A percentile compares a stretch with the other conserved stretches of the same genome.
Evolutionary conservation across 2,329 filamentous ascomycete genomes (phyloP).

Genomic region (Botrytis porri): DNA sequence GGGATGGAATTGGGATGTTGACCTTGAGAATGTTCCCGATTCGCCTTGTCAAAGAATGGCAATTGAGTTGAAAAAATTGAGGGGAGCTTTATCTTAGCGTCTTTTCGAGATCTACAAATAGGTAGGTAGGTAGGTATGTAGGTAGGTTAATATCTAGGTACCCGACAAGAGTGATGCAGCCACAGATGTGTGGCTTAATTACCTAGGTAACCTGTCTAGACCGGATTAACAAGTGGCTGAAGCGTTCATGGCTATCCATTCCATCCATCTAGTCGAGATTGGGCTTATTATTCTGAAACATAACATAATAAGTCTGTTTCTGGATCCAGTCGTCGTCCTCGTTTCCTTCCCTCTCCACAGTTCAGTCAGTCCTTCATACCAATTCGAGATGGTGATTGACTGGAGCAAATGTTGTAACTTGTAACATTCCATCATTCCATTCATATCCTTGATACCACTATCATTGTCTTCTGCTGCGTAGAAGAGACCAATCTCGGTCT

Average conservation of each 20-base stretch:
- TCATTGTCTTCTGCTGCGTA: neutral
- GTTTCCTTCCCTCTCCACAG: neutral
- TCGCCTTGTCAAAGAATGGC: neutral
- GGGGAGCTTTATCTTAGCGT: slow-evolving; percentile 34
- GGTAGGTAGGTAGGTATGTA: neutral
- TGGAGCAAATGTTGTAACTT: too few relatives aligned
- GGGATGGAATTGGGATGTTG: neutral
- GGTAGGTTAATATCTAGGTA: too few relatives aligned
- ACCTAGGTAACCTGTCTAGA: too few relatives aligned
- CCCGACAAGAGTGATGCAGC: too few relatives aligned
- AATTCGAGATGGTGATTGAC: neutral
- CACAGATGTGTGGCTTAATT: too few relatives aligned
- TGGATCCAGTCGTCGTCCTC: slow-evolving; percentile 9
- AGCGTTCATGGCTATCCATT: neutral
- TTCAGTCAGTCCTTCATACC: neutral
- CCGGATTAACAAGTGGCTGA: neutral
- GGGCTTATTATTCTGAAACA: slow-evolving; percentile 6
- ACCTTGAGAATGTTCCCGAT: neutral
- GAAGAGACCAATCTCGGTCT: neutral
- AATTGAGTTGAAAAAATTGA: slow-evolving; percentile 11
- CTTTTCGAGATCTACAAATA: neutral
- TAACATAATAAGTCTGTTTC: neutral
- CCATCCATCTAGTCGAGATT: neutral
- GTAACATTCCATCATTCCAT: neutral
- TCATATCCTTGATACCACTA: too few relatives aligned